These are phyloP conservation scores for Oryza coarctata DNA, from an alignment of 176 grass and related monocot species.

Conservation along the genomic window DNA sequence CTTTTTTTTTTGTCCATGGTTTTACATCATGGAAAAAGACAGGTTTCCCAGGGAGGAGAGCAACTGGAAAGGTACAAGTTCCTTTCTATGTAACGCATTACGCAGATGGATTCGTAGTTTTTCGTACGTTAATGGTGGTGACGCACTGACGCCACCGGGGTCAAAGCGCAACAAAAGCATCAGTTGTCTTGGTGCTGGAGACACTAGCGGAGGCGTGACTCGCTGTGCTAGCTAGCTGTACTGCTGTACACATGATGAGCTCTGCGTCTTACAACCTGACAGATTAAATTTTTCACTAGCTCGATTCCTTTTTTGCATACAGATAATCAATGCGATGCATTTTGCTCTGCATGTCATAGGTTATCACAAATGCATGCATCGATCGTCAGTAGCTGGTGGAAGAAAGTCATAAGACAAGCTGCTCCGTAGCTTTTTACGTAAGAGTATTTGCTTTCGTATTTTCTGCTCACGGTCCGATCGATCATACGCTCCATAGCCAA, in stretches of 20 bases:
- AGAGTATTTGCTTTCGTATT: not conserved
- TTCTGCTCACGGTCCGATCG: not conserved
- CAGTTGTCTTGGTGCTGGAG: not conserved
- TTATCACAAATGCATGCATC: not conserved
- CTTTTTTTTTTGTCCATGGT: constrained; percentile 12
- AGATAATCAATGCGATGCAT: not conserved
- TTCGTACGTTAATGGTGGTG: not conserved
- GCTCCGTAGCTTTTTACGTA: not conserved
- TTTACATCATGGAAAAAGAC: constrained; percentile 30
- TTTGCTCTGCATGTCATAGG: not conserved
- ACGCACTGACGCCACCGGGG: not conserved
- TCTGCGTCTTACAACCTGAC: not conserved
- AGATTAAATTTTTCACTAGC: not conserved
- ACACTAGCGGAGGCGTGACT: too few relatives aligned
- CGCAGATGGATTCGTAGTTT: not conserved
- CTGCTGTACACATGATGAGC: not conserved
- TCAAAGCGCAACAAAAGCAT: constrained; percentile 8
- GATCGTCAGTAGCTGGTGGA: not conserved
- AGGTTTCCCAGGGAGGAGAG: not conserved
- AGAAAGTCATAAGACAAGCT: not conserved
- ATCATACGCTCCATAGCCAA: not conserved
- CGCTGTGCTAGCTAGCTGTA: not conserved
- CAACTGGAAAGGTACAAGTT: not conserved
- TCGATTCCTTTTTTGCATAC: not conserved
- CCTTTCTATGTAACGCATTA: not conserved